Evolutionary conservation across 2,329 filamentous ascomycete genomes (phyloP).

Genomic region (Verticillium alfalfae): DNA sequence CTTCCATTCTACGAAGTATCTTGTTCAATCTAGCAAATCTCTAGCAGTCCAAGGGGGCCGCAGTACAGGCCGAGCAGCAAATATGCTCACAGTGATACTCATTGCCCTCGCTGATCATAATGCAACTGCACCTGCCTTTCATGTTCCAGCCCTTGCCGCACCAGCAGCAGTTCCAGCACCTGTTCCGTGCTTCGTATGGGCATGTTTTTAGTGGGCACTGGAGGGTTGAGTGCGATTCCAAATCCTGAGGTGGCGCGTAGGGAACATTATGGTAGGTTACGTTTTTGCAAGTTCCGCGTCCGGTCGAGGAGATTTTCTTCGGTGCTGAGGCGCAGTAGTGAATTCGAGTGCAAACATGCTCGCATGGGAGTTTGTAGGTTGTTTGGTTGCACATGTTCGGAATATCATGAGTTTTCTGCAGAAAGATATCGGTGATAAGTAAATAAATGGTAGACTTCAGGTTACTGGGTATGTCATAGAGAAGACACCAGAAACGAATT

Average conservation of each 20-base stretch:
- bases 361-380: conserved; percentile 44
- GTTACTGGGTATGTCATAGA: background rate
- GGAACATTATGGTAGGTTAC: conserved; percentile 35
- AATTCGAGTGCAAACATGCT: conserved; percentile 40
- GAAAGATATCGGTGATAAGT: background rate
- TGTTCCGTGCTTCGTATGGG: conserved; percentile 42
- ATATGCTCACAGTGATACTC: conserved; percentile 48
- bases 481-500: no score
- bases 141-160: conserved; percentile 49
- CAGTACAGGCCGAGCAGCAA: conserved; percentile 44
- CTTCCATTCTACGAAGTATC: background rate
- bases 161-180: conserved; percentile 52
- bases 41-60: conserved; percentile 22
- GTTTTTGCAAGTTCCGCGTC: conserved; percentile 33
- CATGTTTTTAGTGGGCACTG: conserved; percentile 41
- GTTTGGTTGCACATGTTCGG: conserved; percentile 42
- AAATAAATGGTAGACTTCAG: background rate
- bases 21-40: background rate
- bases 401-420: background rate
- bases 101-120: conserved; percentile 46
- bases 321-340: conserved; percentile 39
- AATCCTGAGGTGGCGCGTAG: conserved; percentile 42
- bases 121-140: conserved; percentile 41
- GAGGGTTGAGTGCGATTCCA: conserved; percentile 23
- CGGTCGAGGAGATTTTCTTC: conserved; percentile 8